Evolutionary conservation across 768 basidiomycete genomes (phyloP).

Genomic region (Russula sp.): DNA sequence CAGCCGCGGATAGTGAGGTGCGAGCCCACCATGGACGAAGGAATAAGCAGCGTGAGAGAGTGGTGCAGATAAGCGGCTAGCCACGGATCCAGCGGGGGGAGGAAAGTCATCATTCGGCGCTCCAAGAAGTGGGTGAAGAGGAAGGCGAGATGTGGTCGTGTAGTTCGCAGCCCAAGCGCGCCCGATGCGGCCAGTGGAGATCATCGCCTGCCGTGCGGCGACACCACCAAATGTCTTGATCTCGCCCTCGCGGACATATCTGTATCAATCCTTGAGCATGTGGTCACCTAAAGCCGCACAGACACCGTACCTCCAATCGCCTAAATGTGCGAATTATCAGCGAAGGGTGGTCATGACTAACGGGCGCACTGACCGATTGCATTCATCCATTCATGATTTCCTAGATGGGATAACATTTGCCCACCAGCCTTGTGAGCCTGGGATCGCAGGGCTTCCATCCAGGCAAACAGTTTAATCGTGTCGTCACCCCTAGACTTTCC

Average conservation of each 20-base stretch:
- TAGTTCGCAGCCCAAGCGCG: constrained; percentile 84
- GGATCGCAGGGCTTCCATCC: constrained; percentile 79
- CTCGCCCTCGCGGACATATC: constrained; percentile 83
- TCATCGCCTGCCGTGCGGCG: constrained; percentile 64
- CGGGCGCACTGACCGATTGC: constrained; percentile 54
- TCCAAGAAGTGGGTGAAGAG: constrained; percentile 69
- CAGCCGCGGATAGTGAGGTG: constrained; percentile 69
- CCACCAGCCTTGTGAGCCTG: constrained; percentile 73
- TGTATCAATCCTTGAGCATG: constrained; percentile 33
- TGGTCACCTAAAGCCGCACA: background rate
- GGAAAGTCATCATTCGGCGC: constrained; percentile 55
- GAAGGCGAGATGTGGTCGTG: constrained; percentile 74
- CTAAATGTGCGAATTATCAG: constrained; percentile 38
- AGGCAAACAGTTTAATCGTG: constrained; percentile 77
- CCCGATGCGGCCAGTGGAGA: constrained; percentile 76
- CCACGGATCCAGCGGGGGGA: constrained; percentile 43
- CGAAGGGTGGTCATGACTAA: background rate
- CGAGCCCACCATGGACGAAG: constrained; percentile 91
- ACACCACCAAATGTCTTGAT: constrained; percentile 78
- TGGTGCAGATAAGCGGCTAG: constrained; percentile 35
- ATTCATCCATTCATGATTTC: constrained; percentile 98
- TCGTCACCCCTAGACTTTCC: constrained; percentile 67
- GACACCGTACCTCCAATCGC: constrained; percentile 74
- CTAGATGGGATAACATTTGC: constrained; percentile 70
- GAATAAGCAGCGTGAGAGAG: constrained; percentile 80